These are phyloP conservation scores for Piloderma croceum DNA, from an alignment of 768 basidiomycete genomes.

Conservation along the genomic window DNA sequence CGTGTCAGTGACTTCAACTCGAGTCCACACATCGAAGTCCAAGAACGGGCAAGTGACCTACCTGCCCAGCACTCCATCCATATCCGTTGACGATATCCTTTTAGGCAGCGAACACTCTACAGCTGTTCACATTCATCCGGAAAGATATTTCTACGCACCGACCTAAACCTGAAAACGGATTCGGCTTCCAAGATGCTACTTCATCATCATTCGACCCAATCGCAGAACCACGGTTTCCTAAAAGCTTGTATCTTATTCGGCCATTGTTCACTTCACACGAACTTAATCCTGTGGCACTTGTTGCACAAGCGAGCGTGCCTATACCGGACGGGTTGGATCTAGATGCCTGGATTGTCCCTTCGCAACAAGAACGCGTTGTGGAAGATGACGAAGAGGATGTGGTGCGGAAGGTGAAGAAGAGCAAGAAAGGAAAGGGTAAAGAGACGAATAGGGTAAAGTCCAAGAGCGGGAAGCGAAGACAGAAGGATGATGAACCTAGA, in stretches of 20 bases:
- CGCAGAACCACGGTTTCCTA: slow-evolving; percentile 64
- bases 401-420: slow-evolving; percentile 35
- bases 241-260: slow-evolving; percentile 80
- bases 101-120: slow-evolving; percentile 77
- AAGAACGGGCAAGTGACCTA: slow-evolving; percentile 68
- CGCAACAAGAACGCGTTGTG: slow-evolving; percentile 30
- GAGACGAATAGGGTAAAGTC: slow-evolving; percentile 23
- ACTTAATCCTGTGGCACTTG: slow-evolving; percentile 75
- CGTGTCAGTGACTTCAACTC: slow-evolving; percentile 55
- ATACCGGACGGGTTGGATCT: slow-evolving; percentile 84
- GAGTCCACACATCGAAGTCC: slow-evolving; percentile 78
- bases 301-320: slow-evolving; percentile 77
- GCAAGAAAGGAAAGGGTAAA: slow-evolving; percentile 45
- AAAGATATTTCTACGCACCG: slow-evolving; percentile 61
- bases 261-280: slow-evolving; percentile 75
- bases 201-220: slow-evolving; percentile 34
- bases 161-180: slow-evolving; percentile 30
- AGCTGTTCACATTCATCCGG: slow-evolving; percentile 70
- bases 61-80: background rate
- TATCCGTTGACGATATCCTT: slow-evolving; percentile 6
- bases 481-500: slow-evolving; percentile 16
- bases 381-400: slow-evolving; percentile 32
- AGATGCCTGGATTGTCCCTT: slow-evolving; percentile 78
- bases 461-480: slow-evolving; percentile 38
- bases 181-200: slow-evolving; percentile 30